Base-by-base conservation (phyloP, 2,329 filamentous ascomycete species). In the Cryphonectria naterciae region DNA sequence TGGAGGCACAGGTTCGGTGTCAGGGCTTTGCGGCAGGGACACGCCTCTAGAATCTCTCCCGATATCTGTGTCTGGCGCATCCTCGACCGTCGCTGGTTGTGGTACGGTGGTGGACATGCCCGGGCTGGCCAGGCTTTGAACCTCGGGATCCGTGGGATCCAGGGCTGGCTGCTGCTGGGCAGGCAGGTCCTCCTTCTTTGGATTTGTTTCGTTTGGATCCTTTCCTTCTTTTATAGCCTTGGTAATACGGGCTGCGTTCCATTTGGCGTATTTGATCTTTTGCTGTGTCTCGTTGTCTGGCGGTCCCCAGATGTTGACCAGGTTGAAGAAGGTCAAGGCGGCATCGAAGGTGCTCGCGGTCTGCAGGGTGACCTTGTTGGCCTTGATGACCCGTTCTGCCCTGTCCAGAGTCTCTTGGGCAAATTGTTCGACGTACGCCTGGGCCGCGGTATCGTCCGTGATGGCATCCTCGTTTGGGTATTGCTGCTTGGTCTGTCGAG, bases 231-330 rank as follows among this genome's bases (percentile, higher is more conserved):
- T 96, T 77, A 98, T 88, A 15, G 96, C 96, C 81, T 93, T 97
- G 22, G 93, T 86, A 77, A 99, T 99, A 70, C 96, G 89, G 49
- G 95, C 84, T 2, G 95, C 95, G 80, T 98, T 97, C 87, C 93
- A 99, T 81, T 98, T 99, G 58, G 95, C 94, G 79, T 93, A 99
- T 80, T 97, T 98, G 81, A 95, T 94, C 85, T 97, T 98, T 68
- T 94, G 89, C 54, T 90, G 86, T 28, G 91, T 89, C 77, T 98
- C 94, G 0, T 88, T 82, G 46, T 97, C 93, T 15, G 91, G 83
- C 0, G 88, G 82, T 7, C 90, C 91, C 94, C 95, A 99, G 77
- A 97, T 92, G 74, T 91, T 91, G 69, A 93, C 87, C 6, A 98
- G 85, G 75, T 98, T 94, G 77, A 98, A 90, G 80, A 99, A 98